Evolutionary conservation across 768 basidiomycete species (phyloP).

Genomic region (Pholiota molesta): DNA sequence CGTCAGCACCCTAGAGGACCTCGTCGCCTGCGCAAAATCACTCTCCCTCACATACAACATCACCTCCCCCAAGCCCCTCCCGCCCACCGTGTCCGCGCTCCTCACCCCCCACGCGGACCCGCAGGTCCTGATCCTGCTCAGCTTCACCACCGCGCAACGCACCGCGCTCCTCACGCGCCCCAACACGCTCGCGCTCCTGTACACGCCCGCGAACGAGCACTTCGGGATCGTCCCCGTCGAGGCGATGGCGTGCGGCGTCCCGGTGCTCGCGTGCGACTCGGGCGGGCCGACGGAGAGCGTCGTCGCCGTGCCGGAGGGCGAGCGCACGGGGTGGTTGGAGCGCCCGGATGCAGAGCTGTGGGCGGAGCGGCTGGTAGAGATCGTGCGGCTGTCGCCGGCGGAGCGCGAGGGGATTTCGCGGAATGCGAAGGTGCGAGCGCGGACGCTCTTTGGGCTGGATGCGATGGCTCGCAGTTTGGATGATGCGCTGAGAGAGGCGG

Average conservation of each 20-base stretch:
- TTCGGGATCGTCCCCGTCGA: conserved; percentile 97
- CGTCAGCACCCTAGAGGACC: conserved; percentile 60
- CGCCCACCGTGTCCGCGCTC: conserved; percentile 31
- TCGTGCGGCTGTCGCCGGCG: conserved; percentile 45
- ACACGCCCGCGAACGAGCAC: conserved; percentile 95
- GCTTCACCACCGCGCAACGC: conserved; percentile 86
- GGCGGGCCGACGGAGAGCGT: conserved; percentile 94
- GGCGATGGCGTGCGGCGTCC: conserved; percentile 90
- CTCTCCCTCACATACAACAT: conserved; percentile 62
- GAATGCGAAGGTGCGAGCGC: conserved; percentile 64
- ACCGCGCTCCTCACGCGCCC: conserved; percentile 73
- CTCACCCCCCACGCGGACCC: conserved; percentile 46
- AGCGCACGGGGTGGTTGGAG: conserved; percentile 80
- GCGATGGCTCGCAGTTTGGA: conserved; percentile 71
- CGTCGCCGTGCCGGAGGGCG: conserved; percentile 31
- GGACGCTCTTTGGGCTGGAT: conserved; percentile 72
- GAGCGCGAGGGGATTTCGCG: conserved; percentile 52
- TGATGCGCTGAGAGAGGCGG: conserved; percentile 53
- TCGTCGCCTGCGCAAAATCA: conserved; percentile 61
- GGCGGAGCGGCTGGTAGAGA: conserved; percentile 67
- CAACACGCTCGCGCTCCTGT: conserved; percentile 76
- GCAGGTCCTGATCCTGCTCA: conserved; percentile 86
- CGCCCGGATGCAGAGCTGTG: conserved; percentile 64
- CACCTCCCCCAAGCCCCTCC: conserved; percentile 49
- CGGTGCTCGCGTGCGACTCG: conserved; percentile 84